These are phyloP conservation scores for Trichoderma breve DNA, from an alignment of 2,329 filamentous ascomycete genomes.

Conservation along the genomic window DNA sequence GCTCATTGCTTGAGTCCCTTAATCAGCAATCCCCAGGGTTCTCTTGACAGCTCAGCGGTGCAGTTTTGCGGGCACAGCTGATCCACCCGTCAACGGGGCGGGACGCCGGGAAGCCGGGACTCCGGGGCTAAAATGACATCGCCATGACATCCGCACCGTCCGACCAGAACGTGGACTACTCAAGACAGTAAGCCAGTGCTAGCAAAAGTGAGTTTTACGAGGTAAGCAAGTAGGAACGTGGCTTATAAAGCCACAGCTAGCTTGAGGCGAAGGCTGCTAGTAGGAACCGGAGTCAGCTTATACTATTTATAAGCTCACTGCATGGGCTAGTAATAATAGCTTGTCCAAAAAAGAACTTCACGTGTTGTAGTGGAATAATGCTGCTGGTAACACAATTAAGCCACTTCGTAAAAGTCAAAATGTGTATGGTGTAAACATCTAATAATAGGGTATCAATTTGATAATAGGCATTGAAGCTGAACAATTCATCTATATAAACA, in stretches of 20 bases:
- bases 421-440: background rate
- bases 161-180: background rate
- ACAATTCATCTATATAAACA: constrained; percentile 12
- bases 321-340: background rate
- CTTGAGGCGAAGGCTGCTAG: background rate
- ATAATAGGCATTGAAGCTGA: background rate
- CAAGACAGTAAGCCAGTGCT: background rate
- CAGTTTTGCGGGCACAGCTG: background rate
- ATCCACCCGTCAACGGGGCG: background rate
- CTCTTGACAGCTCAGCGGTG: background rate
- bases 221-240: background rate
- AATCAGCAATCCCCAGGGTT: background rate
- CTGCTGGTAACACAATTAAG: background rate
- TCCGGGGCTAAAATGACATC: constrained; percentile 2
- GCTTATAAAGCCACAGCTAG: background rate
- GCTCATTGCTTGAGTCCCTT: background rate
- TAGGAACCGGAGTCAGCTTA: constrained; percentile 1
- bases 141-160: background rate
- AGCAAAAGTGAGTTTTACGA: background rate
- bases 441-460: background rate
- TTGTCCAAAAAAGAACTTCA: background rate
- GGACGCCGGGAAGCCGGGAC: background rate
- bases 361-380: background rate
- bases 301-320: background rate
- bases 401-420: background rate